phyloP scores from a whole-genome alignment of 2,329 filamentous ascomycete genomes.

The Aspergillus sp. region DNA sequence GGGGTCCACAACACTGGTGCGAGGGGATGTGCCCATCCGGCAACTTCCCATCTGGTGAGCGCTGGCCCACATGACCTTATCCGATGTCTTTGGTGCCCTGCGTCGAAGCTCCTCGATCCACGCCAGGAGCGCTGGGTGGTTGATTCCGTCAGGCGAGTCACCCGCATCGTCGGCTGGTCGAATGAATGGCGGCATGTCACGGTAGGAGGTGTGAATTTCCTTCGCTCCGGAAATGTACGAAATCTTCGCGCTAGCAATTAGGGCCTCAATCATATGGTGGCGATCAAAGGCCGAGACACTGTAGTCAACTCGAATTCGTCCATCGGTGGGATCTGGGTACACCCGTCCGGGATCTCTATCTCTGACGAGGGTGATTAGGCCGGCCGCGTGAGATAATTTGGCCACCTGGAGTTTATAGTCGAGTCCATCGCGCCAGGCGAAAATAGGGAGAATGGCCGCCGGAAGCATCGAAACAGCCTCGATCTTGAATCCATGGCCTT shows the following conservation, averaged over 20 bases:
- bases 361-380: slow-evolving; percentile 71
- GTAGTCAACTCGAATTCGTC: slow-evolving; percentile 68
- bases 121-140: slow-evolving; percentile 53
- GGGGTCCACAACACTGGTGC: slow-evolving; percentile 46
- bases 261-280: slow-evolving; percentile 67
- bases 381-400: slow-evolving; percentile 67
- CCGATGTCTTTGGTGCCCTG: slow-evolving; percentile 48
- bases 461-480: slow-evolving; percentile 77
- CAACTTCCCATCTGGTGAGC: slow-evolving; percentile 55
- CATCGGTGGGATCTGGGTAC: slow-evolving; percentile 68
- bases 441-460: slow-evolving; percentile 59
- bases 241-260: slow-evolving; percentile 72
- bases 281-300: slow-evolving; percentile 70
- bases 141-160: slow-evolving; percentile 46
- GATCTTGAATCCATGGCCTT: slow-evolving; percentile 79
- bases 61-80: slow-evolving; percentile 44
- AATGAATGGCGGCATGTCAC: slow-evolving; percentile 64
- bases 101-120: slow-evolving; percentile 55
- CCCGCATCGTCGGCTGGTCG: slow-evolving; percentile 36
- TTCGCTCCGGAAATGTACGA: slow-evolving; percentile 74
- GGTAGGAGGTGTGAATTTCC: slow-evolving; percentile 71
- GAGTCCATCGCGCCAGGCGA: slow-evolving; percentile 67
- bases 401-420: slow-evolving; percentile 71
- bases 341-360: slow-evolving; percentile 76
- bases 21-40: slow-evolving; percentile 45